A percentile compares a stretch with the other conserved stretches of the same genome.
phyloP scores from a whole-genome alignment of 129 eudicot species.

The Gnaphalium uliginosum region DNA sequence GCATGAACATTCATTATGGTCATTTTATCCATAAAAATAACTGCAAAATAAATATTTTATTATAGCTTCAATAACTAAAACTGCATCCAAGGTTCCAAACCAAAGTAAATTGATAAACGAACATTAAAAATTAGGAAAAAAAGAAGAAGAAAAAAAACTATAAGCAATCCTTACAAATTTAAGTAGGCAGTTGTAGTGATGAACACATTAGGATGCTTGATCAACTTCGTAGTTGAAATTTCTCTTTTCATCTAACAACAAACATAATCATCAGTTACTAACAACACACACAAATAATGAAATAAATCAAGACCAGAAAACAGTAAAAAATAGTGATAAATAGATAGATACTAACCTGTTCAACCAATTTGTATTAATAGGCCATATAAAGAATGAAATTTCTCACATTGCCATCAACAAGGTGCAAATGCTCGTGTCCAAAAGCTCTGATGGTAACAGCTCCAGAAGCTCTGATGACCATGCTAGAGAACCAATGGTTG shows the following conservation, averaged over 20 bases:
- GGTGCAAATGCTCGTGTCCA: too few species aligned
- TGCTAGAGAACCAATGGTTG: constrained; percentile 50
- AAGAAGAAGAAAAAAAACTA: too few species aligned
- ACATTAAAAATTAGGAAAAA: too few species aligned
- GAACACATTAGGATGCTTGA: constrained; percentile 73
- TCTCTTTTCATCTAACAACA: constrained; percentile 73
- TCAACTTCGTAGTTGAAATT: constrained; percentile 78
- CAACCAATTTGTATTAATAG: constrained; percentile 55
- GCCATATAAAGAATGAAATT: too few species aligned
- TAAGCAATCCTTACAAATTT: too few species aligned
- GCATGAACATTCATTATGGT: background rate
- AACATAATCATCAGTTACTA: background rate
- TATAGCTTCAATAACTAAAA: background rate
- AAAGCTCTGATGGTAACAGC: too few species aligned
- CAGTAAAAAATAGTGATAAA: background rate
- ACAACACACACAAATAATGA: background rate
- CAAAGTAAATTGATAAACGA: background rate
- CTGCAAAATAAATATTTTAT: background rate
- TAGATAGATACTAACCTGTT: constrained; percentile 46
- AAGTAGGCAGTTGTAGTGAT: too few species aligned
- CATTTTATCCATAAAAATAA: background rate
- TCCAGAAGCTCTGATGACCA: too few species aligned
- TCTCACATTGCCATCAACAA: too few species aligned
- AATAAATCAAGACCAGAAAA: background rate
- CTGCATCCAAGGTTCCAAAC: background rate